Base-by-base conservation (phyloP, 345 rosid species). In the Lepidium africanum region DNA sequence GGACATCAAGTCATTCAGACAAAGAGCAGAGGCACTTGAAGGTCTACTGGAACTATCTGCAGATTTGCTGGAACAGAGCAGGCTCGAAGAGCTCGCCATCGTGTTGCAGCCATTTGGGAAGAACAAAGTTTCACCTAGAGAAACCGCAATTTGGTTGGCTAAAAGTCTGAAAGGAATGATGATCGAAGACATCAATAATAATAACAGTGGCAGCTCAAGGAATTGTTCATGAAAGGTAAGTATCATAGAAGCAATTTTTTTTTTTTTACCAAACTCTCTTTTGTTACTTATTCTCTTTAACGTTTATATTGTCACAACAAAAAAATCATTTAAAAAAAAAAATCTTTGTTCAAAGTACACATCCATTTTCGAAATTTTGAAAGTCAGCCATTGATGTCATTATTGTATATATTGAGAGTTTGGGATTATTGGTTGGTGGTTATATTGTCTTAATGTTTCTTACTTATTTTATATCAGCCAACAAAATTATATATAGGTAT, bases 11-110 rank as follows among this genome's bases (percentile, higher is more conserved):
- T 91, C 97, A 5, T 94, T 81, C 75, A 83, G 96, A 81, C 97
- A 94, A 79, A 87, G 96, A 79, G 99, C 99, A 13, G 99, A 94
- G 4, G 99, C 97, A 49, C 96, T 94, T 33, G 99, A 94, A 81
- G 99, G 97, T 62, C 92, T 94, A 15, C 55, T 94, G 9, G 99
- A 91, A 70, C 69, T 94, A 61, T 94, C 97, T 8, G 99, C 99
- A 0, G 99, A 94, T 63, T 77, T 94, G 80, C 86, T 94, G 58
- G 84, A 91, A 74, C 87, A 89, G 16, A 89, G 83, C 37, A 82
- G 96, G 63, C 78, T 94, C 67, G 96, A 94, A 78, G 99, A 94
- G 82, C 91, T 94, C 35, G 84, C 90, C 5, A 83, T 94, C n/a
- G 97, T 94, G 65, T 78, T 94, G 76, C 90, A 83, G 80, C 97